A percentile compares a stretch with the other conserved stretches of the same genome.
Evolutionary conservation across 345 rosid genomes (phyloP).

Genomic region (Psidium friedrichsthalianum): DNA sequence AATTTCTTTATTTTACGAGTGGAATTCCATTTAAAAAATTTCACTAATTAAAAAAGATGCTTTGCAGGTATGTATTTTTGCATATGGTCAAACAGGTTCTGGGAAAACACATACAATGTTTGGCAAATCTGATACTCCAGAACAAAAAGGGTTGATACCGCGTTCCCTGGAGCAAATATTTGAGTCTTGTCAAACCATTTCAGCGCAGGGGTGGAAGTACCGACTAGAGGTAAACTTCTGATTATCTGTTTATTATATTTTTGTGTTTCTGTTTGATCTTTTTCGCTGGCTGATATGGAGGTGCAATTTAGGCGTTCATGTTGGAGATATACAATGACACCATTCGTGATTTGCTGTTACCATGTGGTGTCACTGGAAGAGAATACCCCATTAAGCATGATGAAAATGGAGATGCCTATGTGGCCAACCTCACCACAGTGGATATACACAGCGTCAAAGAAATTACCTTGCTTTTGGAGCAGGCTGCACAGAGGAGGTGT

Average conservation of each 20-base stretch:
- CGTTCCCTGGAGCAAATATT: slow-evolving; percentile 81
- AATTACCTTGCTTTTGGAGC: slow-evolving; percentile 57
- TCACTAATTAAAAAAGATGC: neutral
- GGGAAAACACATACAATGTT: slow-evolving; percentile 91
- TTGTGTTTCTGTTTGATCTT: neutral
- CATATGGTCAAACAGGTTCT: slow-evolving; percentile 90
- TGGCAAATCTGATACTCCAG: slow-evolving; percentile 69
- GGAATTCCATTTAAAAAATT: too few species aligned
- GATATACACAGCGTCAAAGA: slow-evolving; percentile 62
- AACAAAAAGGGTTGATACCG: slow-evolving; percentile 71
- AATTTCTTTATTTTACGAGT: neutral
- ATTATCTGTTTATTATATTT: neutral
- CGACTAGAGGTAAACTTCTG: slow-evolving; percentile 60
- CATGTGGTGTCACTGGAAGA: slow-evolving; percentile 41
- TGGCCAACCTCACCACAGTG: slow-evolving; percentile 59
- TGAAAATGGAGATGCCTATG: slow-evolving; percentile 61
- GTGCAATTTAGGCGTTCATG: slow-evolving; percentile 54
- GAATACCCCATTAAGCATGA: slow-evolving; percentile 79
- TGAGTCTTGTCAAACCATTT: slow-evolving; percentile 52
- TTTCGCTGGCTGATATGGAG: neutral
- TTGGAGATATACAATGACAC: slow-evolving; percentile 88
- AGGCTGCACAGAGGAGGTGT: slow-evolving; percentile 91
- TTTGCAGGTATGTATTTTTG: slow-evolving; percentile 85
- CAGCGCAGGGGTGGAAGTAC: slow-evolving; percentile 71
- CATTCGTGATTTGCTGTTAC: slow-evolving; percentile 58